These are phyloP conservation scores for Cicer arietinum DNA, from an alignment of 306 rosid genomes.

Conservation along the genomic window DNA sequence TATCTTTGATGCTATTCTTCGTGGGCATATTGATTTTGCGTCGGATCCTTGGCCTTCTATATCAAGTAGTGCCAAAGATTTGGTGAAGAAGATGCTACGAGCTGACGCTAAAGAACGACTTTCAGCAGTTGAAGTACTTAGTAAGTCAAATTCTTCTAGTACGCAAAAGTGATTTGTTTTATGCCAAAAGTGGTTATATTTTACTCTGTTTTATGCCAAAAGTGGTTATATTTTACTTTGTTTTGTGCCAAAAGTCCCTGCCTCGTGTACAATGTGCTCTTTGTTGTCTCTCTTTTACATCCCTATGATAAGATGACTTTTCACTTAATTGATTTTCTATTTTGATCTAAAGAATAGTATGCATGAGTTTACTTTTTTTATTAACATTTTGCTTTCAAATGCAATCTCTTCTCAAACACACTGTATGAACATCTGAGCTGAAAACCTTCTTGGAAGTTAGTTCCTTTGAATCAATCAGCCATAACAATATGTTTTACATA, in stretches of 20 bases:
- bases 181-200: slow-evolving; percentile 20
- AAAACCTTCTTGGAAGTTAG: slow-evolving; percentile 6
- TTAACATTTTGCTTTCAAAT: slow-evolving; percentile 14
- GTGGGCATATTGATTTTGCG: slow-evolving; percentile 80
- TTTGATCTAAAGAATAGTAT: slow-evolving; percentile 2
- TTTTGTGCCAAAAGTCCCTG: neutral
- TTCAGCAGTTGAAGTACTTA: slow-evolving; percentile 75
- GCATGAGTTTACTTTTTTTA: slow-evolving; percentile 14
- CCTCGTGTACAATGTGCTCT: slow-evolving; percentile 16
- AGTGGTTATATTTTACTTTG: slow-evolving; percentile 25
- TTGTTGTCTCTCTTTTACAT: slow-evolving; percentile 1
- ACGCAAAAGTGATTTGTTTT: neutral
- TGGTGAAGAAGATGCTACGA: slow-evolving; percentile 81
- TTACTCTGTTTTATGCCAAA: neutral
- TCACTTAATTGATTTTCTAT: neutral
- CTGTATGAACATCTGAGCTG: neutral
- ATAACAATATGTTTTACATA: slow-evolving; percentile 30
- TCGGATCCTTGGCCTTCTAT: slow-evolving; percentile 97
- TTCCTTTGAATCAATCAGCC: slow-evolving; percentile 31
- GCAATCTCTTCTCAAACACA: neutral
- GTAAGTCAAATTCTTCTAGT: slow-evolving; percentile 62
- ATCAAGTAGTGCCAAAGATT: slow-evolving; percentile 89
- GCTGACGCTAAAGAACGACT: slow-evolving; percentile 81
- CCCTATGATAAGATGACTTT: slow-evolving; percentile 14
- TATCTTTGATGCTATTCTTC: slow-evolving; percentile 89